phyloP scores from a whole-genome alignment of 352 stramenopile species.

The Elongisporangium undulatum region DNA sequence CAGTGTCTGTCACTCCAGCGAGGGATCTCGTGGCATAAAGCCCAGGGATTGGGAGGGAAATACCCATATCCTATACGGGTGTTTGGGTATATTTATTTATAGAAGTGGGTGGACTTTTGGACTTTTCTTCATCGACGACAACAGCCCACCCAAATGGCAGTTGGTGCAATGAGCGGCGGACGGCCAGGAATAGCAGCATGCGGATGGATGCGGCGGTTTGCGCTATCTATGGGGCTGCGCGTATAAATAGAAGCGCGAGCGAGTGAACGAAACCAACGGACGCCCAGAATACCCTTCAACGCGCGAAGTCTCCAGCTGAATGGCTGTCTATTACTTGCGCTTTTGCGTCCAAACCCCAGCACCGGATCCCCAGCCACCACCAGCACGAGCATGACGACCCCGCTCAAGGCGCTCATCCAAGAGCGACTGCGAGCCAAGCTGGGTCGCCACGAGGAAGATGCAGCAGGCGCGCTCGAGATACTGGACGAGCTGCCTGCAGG shows the following conservation, averaged over 20 bases:
- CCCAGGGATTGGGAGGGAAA: too few species aligned
- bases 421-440: constrained; percentile 70
- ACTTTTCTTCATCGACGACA: not conserved
- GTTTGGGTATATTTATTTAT: too few species aligned
- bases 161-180: too few species aligned
- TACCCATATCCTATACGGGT: too few species aligned
- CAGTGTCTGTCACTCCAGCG: not conserved
- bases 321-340: not conserved
- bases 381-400: constrained; percentile 37
- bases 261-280: not conserved
- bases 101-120: not conserved
- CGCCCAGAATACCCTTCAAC: not conserved
- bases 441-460: constrained; percentile 29
- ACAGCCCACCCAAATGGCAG: not conserved
- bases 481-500: too few species aligned
- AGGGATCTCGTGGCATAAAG: not conserved
- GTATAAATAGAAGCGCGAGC: not conserved
- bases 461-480: too few species aligned
- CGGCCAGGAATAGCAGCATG: not conserved
- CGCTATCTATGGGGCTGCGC: not conserved
- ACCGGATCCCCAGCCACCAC: not conserved
- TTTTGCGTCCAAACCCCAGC: not conserved
- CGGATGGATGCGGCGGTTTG: too few species aligned
- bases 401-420: constrained; percentile 68
- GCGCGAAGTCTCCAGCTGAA: not conserved